A percentile compares a stretch with the other conserved stretches of the same genome.
Conservation (phyloP, 306 rosid genomes). For the Citrullus colocynthis region DNA sequence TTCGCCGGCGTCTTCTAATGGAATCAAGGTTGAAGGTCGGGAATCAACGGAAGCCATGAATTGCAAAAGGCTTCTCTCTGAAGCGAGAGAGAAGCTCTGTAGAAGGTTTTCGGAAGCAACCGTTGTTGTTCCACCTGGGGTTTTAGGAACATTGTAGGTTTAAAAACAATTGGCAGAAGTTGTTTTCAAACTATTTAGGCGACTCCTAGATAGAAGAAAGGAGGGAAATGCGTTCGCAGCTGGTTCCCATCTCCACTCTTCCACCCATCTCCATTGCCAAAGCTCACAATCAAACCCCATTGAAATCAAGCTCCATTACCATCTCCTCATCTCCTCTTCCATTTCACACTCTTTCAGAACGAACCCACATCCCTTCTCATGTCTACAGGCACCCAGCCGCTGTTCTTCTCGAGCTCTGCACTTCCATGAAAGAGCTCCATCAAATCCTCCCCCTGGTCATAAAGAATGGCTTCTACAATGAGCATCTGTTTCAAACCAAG, state of each 20-base stretch:
- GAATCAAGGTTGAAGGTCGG: background rate
- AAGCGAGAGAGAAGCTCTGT: background rate
- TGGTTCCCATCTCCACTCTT: constrained; percentile 9
- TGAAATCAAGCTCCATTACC: background rate
- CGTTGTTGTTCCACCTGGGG: background rate
- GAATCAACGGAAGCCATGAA: background rate
- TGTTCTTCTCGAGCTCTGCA: constrained; percentile 65
- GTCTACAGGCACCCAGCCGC: constrained; percentile 77
- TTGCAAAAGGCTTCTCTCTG: background rate
- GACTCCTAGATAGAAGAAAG: too few relatives aligned
- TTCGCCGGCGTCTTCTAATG: constrained; percentile 28
- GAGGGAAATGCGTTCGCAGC: constrained; percentile 32
- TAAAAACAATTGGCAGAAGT: too few relatives aligned
- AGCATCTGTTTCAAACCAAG: constrained; percentile 78
- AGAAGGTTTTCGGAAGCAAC: background rate
- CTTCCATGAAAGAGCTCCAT: constrained; percentile 52
- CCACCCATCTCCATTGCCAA: constrained; percentile 11
- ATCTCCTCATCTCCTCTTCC: background rate
- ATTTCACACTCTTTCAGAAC: constrained; percentile 30
- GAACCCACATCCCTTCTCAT: constrained; percentile 65
- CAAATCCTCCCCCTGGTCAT: constrained; percentile 62
- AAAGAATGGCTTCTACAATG: constrained; percentile 55
- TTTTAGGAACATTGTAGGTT: background rate
- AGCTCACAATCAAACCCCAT: background rate
- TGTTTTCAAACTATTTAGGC: too few relatives aligned